Base-by-base conservation (phyloP, 345 rosid genomes). In the Dimocarpus longan region DNA sequence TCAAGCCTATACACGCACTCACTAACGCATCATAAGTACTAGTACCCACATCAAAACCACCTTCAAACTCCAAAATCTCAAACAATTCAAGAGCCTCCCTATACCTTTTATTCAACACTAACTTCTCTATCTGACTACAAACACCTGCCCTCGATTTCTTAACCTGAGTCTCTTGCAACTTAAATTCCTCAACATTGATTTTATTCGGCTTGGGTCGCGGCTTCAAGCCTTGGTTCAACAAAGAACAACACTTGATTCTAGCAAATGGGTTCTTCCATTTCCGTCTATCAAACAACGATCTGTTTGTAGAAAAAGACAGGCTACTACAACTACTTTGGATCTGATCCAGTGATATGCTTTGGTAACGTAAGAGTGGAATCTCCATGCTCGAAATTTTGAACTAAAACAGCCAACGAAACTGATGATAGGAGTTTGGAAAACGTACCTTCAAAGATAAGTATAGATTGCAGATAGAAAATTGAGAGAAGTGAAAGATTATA, bases 11-110 rank as follows among this genome's bases (percentile, higher is more conserved):
- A 79, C 98, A 95, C 16, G 93, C 95, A 80, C 84, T 87, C 8
- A 95, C 82, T 48, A 95, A 88, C 1, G 95, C 97, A 83, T 93
- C 95, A 66, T 90, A 93, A 0, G 97, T 93, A 66, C 85, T 89
- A 54, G 44, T 48, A 66, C 84, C 88, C 63, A 93, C 82, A 3
- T 84, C 90, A 77, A 81, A 79, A 70, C 82, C 78, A 65, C 92
- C 92, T 64, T 80, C 84, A 26, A 87, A 78, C 86, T 91, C 98
- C 85, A 93, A 78, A 78, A 86, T 71, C 85, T 93, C 98, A 71
- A 95, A 93, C 85, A 93, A 83, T n/a, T 92, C 95, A 86, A 95
- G 91, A 26, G 98, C 97, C 65, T 93, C 92, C 37, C 87, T 82
- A 46, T 81, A 87, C 57, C 86, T 86, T 74, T 78, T 85, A 70